Base-by-base conservation (phyloP, 2,329 filamentous ascomycete species). In the Botrytis galanthina region DNA sequence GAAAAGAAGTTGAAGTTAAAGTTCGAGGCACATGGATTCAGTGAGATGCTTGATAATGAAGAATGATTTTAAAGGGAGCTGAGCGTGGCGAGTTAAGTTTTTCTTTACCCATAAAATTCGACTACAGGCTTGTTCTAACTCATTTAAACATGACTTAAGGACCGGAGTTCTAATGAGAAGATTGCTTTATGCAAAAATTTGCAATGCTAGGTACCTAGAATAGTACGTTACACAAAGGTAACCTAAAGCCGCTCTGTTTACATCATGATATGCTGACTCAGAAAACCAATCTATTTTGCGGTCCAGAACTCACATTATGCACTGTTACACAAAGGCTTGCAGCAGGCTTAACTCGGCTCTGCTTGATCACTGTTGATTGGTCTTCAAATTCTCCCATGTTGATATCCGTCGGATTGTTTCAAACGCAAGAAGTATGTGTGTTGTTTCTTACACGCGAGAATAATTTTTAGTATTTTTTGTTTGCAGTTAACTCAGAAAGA, bases 301-400 rank as follows among this genome's bases (percentile, higher is more conserved):
- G 66, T 32, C 48, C 18, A 69, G 48, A 57, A 14, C n/a, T 10
- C 18, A 29, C 16, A 20, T 39, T 1, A 39, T 39, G 26, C 26
- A 32, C 35, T 9, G n/a, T 69, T 16, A 12, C 48, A 57, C 48
- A 39, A 69, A 69, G 48, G 35, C 16, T 42, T 42, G 66, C n/a
- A 26, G 66, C 37, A 29, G 35, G 66, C 48, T 57, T 4, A 68
- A 68, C 64, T 57, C 35, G 48, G 66, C 66, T 42, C 66, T 68
- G 4, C 37, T 42, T 18, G 48, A 37, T 6, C 5, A 3, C 32
- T 32, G 4, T 16, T 57, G 66, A 69, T 69, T 57, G 66, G 66
- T 22, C 35, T 29, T 18, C 6, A 9, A 26, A 57, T 18, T 12
- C n/a, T 42, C 26, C n/a, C 35, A 39, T 69, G 48, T 37, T 18